phyloP scores from a whole-genome alignment of 2,329 filamentous ascomycete species.

The Penicillium sp. region DNA sequence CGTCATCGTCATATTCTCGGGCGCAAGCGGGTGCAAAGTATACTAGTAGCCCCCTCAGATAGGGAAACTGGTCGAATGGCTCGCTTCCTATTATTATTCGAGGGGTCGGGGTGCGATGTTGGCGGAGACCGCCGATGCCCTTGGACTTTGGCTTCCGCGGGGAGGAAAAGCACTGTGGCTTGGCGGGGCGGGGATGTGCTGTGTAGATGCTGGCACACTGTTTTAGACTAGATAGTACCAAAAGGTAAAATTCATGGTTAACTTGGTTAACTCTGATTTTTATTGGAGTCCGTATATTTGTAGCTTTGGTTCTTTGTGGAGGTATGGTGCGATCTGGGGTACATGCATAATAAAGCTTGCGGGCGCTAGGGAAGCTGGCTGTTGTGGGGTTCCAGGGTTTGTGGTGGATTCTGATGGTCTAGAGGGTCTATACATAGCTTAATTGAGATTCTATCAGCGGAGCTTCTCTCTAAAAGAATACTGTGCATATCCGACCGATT shows the following conservation, averaged over 20 bases:
- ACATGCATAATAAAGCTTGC: slow-evolving; percentile 4
- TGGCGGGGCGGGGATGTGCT: neutral
- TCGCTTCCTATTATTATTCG: slow-evolving; percentile 12
- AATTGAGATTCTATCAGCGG: neutral
- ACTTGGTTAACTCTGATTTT: too few relatives aligned
- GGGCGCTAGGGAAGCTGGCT: slow-evolving; percentile 8
- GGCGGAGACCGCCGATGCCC: slow-evolving; percentile 27
- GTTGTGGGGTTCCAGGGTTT: slow-evolving; percentile 16
- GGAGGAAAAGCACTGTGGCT: slow-evolving; percentile 8
- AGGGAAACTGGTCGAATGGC: slow-evolving; percentile 18
- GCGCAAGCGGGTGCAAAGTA: neutral
- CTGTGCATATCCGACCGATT: neutral
- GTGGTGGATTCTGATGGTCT: slow-evolving; percentile 4
- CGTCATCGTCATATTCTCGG: slow-evolving; percentile 1
- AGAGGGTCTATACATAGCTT: neutral
- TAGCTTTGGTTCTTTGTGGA: neutral
- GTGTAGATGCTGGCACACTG: neutral
- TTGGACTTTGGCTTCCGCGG: neutral
- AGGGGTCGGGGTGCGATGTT: slow-evolving; percentile 1
- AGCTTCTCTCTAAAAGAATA: neutral
- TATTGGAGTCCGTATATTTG: neutral
- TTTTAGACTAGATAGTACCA: too few relatives aligned
- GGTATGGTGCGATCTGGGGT: slow-evolving; percentile 11
- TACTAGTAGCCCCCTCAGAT: slow-evolving; percentile 10
- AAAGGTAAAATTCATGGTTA: too few relatives aligned